Evolutionary conservation across 1,139 yeast genomes (phyloP), one percentile per base, ranked within the genome.

Genomic region (Nakaseomyces kungkrabaensis): DNA sequence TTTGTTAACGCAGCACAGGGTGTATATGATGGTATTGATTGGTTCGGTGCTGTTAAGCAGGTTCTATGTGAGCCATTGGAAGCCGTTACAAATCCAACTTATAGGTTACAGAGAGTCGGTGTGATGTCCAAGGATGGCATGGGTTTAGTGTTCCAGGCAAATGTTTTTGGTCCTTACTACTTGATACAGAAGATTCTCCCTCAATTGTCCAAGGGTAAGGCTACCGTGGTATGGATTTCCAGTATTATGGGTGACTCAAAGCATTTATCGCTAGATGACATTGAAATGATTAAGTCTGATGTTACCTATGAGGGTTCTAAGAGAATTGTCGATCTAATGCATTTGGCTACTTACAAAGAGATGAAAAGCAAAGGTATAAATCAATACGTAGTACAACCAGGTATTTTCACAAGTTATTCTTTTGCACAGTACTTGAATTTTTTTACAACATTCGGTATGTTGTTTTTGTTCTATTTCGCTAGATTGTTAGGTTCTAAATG

Each of bases 101-200:
- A 85, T 69, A 90, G 92, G 66, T 75, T 83, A 33, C 97, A 92
- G 69, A 73, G 76, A 52, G 73, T 77, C 3, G 96, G 97, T 2
- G 80, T 82, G 31, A 78, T 75, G 58, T 78, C 95, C 0, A 65
- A 60, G n/a, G 88, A 79, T 59, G 89, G 79, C 0, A 60, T 92
- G 73, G 97, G 98, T 1, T 70, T 85, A 37, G 90, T 89, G 5
- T 94, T 92, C 69, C 96, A 92, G 68, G 95, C 95, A 5, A 92
- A 92, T 63, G 96, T 90, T 11, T 86, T 94, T 68, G 96, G 96
- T 0, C 98, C 97, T 1, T 90, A 86, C 70, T 92, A 82, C 66
- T 71, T 92, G 49, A 71, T 86, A 43, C 85, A 82, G 58, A 82
- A 75, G 56, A 69, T 85, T 37, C 64, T 70, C 46, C 79, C 78